Evolutionary conservation across 176 grass and related monocot genomes (phyloP).

Genomic region (Aechmea fasciata): DNA sequence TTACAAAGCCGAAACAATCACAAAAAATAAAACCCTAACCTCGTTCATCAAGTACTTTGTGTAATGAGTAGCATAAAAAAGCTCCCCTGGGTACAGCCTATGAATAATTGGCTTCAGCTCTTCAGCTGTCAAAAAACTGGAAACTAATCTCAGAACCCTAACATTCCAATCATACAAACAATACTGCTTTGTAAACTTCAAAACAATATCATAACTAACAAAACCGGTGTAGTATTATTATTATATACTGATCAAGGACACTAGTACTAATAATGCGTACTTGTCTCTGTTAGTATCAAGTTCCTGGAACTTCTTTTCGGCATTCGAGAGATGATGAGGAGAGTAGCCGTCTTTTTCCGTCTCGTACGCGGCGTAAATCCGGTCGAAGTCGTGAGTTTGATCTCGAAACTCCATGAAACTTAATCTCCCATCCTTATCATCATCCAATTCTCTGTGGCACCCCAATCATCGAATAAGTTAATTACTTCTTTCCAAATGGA

Average conservation of each 20-base stretch:
- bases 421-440: slow-evolving; percentile 24
- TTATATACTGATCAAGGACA: background rate
- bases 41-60: slow-evolving; percentile 31
- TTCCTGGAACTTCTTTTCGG: slow-evolving; percentile 22
- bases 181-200: background rate
- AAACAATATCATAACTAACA: too few species aligned
- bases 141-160: background rate
- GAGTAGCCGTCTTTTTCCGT: background rate
- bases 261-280: slow-evolving; percentile 4
- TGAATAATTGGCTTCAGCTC: slow-evolving; percentile 33
- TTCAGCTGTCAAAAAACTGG: slow-evolving; percentile 31
- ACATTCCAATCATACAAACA: background rate
- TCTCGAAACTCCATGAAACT: slow-evolving; percentile 23
- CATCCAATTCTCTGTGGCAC: slow-evolving; percentile 30
- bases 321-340: background rate
- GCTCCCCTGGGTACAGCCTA: slow-evolving; percentile 22
- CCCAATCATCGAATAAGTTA: background rate
- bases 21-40: background rate
- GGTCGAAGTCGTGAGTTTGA: slow-evolving; percentile 6
- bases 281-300: slow-evolving; percentile 31
- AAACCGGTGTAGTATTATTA: too few species aligned
- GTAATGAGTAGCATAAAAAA: slow-evolving; percentile 15
- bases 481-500: too few species aligned
- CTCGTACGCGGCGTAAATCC: background rate
- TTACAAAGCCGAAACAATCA: background rate